Conservation (phyloP, 768 basidiomycete genomes). For the Fomitopsis serialis region DNA sequence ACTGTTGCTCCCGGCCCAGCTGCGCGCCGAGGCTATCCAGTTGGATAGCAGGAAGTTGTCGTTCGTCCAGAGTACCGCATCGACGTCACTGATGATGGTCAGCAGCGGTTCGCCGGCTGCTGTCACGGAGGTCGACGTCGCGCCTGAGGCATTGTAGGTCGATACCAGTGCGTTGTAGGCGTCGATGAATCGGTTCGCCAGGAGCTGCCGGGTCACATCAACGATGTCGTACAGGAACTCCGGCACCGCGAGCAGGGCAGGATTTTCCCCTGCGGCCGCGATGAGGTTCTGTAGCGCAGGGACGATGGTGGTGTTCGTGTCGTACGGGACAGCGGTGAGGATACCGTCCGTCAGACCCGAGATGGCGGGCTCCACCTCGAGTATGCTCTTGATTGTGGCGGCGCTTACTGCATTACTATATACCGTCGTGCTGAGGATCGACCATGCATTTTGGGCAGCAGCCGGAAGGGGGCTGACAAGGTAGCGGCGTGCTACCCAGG, state of each 20-base stretch:
- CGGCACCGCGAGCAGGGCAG: constrained; percentile 17
- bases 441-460: constrained; percentile 28
- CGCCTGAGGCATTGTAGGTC: constrained; percentile 20
- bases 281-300: constrained; percentile 17
- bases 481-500: constrained; percentile 34
- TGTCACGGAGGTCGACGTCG: constrained; percentile 16
- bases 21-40: constrained; percentile 30
- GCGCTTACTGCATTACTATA: constrained; percentile 29
- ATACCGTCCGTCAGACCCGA: constrained; percentile 27
- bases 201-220: constrained; percentile 33
- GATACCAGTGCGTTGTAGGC: constrained; percentile 26
- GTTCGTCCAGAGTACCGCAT: constrained; percentile 27
- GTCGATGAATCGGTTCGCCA: constrained; percentile 32
- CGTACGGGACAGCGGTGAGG: constrained; percentile 31
- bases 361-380: constrained; percentile 30
- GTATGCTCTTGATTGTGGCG: constrained; percentile 30
- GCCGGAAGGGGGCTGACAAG: constrained; percentile 21
- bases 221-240: constrained; percentile 36
- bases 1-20: constrained; percentile 22
- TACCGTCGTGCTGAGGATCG: constrained; percentile 29
- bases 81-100: constrained; percentile 28
- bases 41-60: constrained; percentile 27
- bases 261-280: constrained; percentile 10
- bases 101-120: constrained; percentile 23
- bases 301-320: constrained; percentile 27